Percentiles rank a stretch among this genome's conserved stretches.
These are phyloP conservation scores for Stephania japonica DNA, from an alignment of 164 flowering plant species.

Conservation along the genomic window DNA sequence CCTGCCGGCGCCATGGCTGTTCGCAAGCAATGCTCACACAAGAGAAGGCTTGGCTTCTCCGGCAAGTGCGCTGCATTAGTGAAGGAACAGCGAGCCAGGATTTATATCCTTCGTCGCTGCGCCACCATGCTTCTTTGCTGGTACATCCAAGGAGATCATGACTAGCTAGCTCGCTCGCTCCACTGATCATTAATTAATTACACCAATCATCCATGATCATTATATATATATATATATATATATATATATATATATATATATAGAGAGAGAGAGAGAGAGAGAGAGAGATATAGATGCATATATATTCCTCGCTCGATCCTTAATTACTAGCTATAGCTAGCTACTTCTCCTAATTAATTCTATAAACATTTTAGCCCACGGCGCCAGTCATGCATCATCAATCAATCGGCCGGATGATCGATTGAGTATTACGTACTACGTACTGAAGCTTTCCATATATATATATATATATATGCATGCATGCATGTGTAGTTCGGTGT, in stretches of 20 bases:
- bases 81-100: slow-evolving; percentile 60
- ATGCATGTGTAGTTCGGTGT: too few relatives aligned
- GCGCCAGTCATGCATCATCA: too few relatives aligned
- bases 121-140: slow-evolving; percentile 76
- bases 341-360: neutral
- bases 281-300: too few relatives aligned
- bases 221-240: neutral
- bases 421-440: too few relatives aligned
- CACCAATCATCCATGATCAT: neutral
- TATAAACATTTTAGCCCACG: too few relatives aligned
- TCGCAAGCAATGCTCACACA: neutral
- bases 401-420: too few relatives aligned
- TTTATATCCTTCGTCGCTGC: slow-evolving; percentile 71
- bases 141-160: slow-evolving; percentile 62
- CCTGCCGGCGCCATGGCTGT: neutral
- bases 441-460: too few relatives aligned
- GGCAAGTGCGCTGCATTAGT: slow-evolving; percentile 52
- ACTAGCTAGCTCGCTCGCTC: neutral
- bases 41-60: slow-evolving; percentile 35
- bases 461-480: too few relatives aligned
- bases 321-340: neutral
- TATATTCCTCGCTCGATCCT: neutral
- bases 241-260: neutral
- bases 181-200: neutral
- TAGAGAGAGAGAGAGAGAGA: too few relatives aligned